Evolutionary conservation across 306 rosid species (phyloP).

Genomic region (Corylus avellana): DNA sequence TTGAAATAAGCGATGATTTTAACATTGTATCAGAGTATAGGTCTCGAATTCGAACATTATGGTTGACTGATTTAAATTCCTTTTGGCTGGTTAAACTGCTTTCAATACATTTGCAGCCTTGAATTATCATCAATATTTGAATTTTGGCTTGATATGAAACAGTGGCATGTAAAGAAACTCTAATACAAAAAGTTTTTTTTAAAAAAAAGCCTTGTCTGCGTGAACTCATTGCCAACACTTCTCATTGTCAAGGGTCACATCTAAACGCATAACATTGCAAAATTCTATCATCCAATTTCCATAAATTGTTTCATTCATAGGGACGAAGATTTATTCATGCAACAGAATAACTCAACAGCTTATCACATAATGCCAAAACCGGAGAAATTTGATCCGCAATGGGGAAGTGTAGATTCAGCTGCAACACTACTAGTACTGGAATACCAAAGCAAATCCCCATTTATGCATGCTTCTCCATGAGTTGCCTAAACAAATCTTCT

Average conservation of each 20-base stretch:
- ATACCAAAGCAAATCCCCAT: background rate
- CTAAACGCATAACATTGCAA: background rate
- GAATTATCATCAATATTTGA: background rate
- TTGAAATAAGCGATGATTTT: too few relatives aligned
- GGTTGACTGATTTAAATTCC: background rate
- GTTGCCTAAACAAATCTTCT: constrained; percentile 49
- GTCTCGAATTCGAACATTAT: too few relatives aligned
- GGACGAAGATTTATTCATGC: constrained; percentile 20
- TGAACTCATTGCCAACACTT: background rate
- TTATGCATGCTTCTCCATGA: constrained; percentile 52
- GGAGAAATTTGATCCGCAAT: constrained; percentile 1
- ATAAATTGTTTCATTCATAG: background rate
- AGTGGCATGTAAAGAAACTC: background rate
- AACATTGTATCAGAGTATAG: too few relatives aligned
- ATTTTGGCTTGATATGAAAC: background rate
- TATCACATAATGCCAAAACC: constrained; percentile 1
- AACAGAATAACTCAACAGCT: background rate
- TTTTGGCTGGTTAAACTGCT: background rate
- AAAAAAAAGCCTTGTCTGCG: background rate
- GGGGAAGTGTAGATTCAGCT: constrained; percentile 3
- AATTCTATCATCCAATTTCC: background rate
- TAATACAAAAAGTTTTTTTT: background rate
- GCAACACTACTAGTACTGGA: background rate
- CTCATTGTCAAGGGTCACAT: background rate
- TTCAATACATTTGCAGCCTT: background rate